Evolutionary conservation across 352 stramenopile species (phyloP), one percentile per base, ranked within the genome.

Genomic region (Thraustochytrium aureum): DNA sequence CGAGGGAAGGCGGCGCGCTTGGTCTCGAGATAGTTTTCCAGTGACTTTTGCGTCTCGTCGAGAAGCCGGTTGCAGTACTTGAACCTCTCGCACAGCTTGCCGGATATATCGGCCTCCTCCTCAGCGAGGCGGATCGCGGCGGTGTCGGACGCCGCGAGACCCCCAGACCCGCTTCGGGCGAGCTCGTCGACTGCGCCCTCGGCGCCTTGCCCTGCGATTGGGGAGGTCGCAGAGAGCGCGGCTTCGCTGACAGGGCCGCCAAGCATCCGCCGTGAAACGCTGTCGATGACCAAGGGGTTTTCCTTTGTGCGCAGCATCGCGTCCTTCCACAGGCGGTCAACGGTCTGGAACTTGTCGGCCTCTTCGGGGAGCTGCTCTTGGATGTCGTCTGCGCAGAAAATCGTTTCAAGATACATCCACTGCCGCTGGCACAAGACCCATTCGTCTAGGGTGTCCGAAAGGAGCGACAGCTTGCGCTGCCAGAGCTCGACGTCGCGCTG

Each of bases 401-500:
- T 98, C 4, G 93, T 93, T 84, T 98, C 94, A 3, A 98, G 88
- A 79, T 98, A 98, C 43, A 98, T 87, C 94, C 94, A 98, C 66
- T 95, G 97, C 32, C 91, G 87, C 86, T 98, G 94, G 66, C 91
- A 97, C 5, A 79, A 87, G 86, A 98, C 94, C 92, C 92, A 97
- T 83, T 97, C 94, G 83, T 98, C 94, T 5, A 98, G 82, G 26
- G 97, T 85, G 56, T 95, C 91, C 60, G 94, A 90, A 12, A 90
- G 86, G 62, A 95, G 93, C 75, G 92, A 89, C 2, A 96, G 86
- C 72, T 94, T 94, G 64, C 93, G 92, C 72, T 96, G 90, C 91
- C 90, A 95, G 10, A 30, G n/a, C 64, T 85, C 82, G 3, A 85
- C 81, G 6, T 85, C 75, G 1, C 22, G n/a, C 4, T 56, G 47